phyloP scores from a whole-genome alignment of 306 rosid species.

The Crataegus laevigata region DNA sequence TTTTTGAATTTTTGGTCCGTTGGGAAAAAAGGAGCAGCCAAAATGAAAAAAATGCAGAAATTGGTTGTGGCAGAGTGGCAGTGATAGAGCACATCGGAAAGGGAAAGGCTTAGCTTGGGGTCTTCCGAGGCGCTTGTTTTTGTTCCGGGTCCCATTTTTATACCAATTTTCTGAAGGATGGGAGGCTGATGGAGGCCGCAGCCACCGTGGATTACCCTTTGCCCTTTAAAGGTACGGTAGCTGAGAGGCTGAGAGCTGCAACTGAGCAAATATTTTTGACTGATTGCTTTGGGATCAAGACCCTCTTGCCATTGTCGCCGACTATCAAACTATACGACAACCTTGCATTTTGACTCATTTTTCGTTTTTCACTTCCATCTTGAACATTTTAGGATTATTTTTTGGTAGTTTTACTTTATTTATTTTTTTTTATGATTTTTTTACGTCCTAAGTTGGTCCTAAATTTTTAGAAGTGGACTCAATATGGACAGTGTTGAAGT shows the following conservation, averaged over 20 bases:
- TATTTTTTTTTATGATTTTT: background rate
- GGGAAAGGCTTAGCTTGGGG: background rate
- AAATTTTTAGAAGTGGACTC: background rate
- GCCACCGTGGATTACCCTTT: background rate
- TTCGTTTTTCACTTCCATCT: background rate
- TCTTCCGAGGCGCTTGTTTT: background rate
- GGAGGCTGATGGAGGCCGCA: background rate
- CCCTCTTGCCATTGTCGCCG: background rate
- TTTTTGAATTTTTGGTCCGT: background rate
- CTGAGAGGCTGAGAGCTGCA: background rate
- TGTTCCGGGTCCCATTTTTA: conserved; percentile 1
- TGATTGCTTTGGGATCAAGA: background rate
- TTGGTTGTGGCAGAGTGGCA: background rate
- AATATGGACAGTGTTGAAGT: background rate
- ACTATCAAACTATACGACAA: too few species aligned
- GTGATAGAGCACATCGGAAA: conserved; percentile 20
- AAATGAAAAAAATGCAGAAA: background rate
- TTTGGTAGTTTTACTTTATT: too few species aligned
- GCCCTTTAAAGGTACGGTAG: background rate
- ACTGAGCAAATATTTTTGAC: conserved; percentile 8
- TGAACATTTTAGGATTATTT: too few species aligned
- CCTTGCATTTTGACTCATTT: background rate
- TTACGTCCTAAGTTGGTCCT: too few species aligned
- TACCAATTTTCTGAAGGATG: background rate
- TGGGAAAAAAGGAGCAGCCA: background rate